phyloP scores from a whole-genome alignment of 805 yeast genomes.

The Citeromyces nyonsensis region DNA sequence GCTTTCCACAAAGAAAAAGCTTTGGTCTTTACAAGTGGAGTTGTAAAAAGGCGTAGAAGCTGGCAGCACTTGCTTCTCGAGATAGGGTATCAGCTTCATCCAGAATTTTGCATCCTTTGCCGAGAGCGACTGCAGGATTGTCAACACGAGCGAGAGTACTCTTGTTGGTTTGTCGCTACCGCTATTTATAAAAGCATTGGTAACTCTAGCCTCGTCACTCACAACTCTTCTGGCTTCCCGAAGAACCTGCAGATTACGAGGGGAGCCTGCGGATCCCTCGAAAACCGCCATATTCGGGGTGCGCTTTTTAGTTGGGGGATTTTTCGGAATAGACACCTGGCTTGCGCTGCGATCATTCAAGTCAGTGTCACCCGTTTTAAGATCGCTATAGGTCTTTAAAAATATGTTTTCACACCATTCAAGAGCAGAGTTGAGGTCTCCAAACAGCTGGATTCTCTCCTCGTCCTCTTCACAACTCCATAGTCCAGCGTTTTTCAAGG shows the following conservation, averaged over 20 bases:
- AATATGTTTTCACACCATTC: slow-evolving; percentile 97
- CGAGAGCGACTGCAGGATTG: slow-evolving; percentile 48
- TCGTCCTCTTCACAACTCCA: slow-evolving; percentile 36
- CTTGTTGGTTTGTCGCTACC: slow-evolving; percentile 1
- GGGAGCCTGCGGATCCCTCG: slow-evolving; percentile 16
- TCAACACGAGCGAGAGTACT: slow-evolving; percentile 54
- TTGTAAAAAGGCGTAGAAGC: slow-evolving; percentile 30
- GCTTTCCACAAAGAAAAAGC: slow-evolving; percentile 37
- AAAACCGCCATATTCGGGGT: not conserved
- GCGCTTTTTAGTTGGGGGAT: slow-evolving; percentile 1
- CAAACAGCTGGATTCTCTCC: slow-evolving; percentile 45
- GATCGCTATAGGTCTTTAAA: slow-evolving; percentile 40
- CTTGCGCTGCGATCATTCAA: slow-evolving; percentile 1
- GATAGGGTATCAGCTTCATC: slow-evolving; percentile 42
- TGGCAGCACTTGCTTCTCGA: slow-evolving; percentile 31
- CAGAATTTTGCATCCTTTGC: slow-evolving; percentile 38
- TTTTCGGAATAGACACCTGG: not conserved
- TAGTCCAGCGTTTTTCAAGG: slow-evolving; percentile 73
- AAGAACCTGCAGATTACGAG: slow-evolving; percentile 33
- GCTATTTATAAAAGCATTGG: slow-evolving; percentile 2
- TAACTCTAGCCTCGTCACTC: slow-evolving; percentile 17
- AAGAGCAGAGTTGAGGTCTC: slow-evolving; percentile 70
- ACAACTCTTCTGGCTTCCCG: slow-evolving; percentile 34
- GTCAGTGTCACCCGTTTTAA: slow-evolving; percentile 5
- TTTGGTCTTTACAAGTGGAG: slow-evolving; percentile 25